These are phyloP conservation scores for Penstemon eatonii DNA, from an alignment of 257 asterid genomes.

Conservation along the genomic window DNA sequence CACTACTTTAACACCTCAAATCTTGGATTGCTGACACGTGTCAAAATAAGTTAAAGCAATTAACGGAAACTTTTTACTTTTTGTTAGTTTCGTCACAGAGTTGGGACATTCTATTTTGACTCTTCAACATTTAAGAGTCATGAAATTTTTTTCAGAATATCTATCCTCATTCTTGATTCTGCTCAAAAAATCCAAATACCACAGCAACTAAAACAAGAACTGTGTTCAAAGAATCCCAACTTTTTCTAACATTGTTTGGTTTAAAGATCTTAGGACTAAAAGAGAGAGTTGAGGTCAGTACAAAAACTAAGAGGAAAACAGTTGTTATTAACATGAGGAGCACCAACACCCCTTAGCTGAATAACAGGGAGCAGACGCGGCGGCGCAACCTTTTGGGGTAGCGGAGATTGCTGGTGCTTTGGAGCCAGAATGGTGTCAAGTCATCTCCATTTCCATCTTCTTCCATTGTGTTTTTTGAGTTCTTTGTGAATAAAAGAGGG, in stretches of 20 bases:
- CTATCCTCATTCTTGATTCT: slow-evolving; percentile 59
- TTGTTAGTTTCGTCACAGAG: too few species aligned
- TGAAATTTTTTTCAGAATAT: slow-evolving; percentile 31
- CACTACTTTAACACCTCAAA: too few species aligned
- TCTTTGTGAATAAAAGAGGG: slow-evolving; percentile 25
- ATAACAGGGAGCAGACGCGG: slow-evolving; percentile 46
- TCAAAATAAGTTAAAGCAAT: too few species aligned
- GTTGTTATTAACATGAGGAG: slow-evolving; percentile 59
- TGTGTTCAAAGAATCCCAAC: slow-evolving; percentile 84
- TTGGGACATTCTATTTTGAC: too few species aligned
- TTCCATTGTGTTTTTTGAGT: slow-evolving; percentile 41
- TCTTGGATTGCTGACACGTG: too few species aligned
- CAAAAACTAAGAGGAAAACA: slow-evolving; percentile 48
- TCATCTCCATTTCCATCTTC: slow-evolving; percentile 46
- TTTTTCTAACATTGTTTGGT: slow-evolving; percentile 70
- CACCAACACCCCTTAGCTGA: slow-evolving; percentile 68
- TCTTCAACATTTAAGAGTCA: too few species aligned
- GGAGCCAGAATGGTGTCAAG: slow-evolving; percentile 76
- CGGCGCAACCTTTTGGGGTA: slow-evolving; percentile 54
- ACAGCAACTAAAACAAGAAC: slow-evolving; percentile 72
- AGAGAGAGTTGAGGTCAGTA: slow-evolving; percentile 57
- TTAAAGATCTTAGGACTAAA: slow-evolving; percentile 52
- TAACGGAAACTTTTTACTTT: too few species aligned
- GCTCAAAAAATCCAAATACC: slow-evolving; percentile 69
- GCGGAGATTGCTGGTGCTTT: slow-evolving; percentile 53